phyloP scores from a whole-genome alignment of 768 basidiomycete genomes.

The Panaeolus cyanescens region DNA sequence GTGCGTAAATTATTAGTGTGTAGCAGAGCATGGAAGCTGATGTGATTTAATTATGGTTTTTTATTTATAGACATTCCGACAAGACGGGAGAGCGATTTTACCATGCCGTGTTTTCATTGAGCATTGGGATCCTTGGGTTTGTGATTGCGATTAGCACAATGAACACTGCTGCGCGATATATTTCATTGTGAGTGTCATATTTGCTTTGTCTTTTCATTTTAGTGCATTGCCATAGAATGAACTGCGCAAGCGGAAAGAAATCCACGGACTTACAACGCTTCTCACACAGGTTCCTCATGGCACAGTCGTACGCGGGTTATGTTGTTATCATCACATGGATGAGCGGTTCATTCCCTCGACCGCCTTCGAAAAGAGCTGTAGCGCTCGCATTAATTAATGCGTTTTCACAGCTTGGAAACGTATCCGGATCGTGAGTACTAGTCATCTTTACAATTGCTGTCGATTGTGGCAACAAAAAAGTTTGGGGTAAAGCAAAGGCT shows the following conservation, averaged over 20 bases:
- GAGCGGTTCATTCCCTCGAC: conserved; percentile 50
- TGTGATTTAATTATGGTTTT: neutral
- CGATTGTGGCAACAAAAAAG: conserved; percentile 8
- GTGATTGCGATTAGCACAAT: conserved; percentile 72
- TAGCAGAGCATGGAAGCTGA: neutral
- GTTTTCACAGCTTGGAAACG: conserved; percentile 81
- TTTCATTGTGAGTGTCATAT: conserved; percentile 57
- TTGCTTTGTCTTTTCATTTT: neutral
- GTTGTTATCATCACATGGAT: conserved; percentile 63
- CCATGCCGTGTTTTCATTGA: conserved; percentile 60
- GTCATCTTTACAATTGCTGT: conserved; percentile 37
- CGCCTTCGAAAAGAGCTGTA: conserved; percentile 83
- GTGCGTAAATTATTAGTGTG: conserved; percentile 28
- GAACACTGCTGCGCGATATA: conserved; percentile 68
- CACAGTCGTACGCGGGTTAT: conserved; percentile 72
- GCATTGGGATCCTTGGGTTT: conserved; percentile 72
- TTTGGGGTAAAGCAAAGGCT: conserved; percentile 62
- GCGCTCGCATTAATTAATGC: conserved; percentile 83
- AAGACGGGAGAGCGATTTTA: conserved; percentile 71
- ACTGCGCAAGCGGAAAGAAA: neutral
- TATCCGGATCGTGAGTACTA: conserved; percentile 72
- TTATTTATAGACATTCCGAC: conserved; percentile 68
- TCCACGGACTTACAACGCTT: neutral
- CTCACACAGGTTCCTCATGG: conserved; percentile 68
- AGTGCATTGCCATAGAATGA: neutral